Percentiles rank a stretch among this genome's conserved stretches.
Conservation (phyloP, 306 rosid species). For the Pterocarpus macrocarpus region DNA sequence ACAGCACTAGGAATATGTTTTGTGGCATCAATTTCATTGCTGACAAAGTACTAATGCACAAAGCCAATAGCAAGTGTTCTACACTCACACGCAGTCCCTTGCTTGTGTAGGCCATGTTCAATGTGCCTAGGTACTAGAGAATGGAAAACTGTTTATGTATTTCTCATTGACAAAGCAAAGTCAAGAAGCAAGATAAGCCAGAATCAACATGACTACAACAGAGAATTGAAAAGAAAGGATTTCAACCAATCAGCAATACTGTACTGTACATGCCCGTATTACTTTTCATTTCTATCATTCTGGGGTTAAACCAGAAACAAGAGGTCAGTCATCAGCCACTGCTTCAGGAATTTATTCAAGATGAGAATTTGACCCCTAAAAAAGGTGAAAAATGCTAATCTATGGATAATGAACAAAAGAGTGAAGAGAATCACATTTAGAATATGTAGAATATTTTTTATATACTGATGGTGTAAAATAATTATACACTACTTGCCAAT, state of each 20-base stretch:
- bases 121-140: constrained; percentile 1
- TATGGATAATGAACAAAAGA: background rate
- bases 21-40: constrained; percentile 43
- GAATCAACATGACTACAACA: constrained; percentile 26
- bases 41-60: constrained; percentile 23
- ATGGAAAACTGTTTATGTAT: background rate
- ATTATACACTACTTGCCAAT: no score
- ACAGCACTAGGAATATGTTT: constrained; percentile 25
- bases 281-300: background rate
- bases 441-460: background rate
- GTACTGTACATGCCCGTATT: constrained; percentile 3
- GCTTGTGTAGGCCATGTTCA: background rate
- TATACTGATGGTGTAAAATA: no score
- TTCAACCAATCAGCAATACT: background rate
- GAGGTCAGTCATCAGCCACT: constrained; percentile 33
- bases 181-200: constrained; percentile 45
- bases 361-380: constrained; percentile 27
- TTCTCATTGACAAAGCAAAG: constrained; percentile 29
- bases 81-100: background rate
- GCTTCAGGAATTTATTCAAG: constrained; percentile 20
- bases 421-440: constrained; percentile 13
- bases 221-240: constrained; percentile 26
- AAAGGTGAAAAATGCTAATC: constrained; percentile 21
- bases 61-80: constrained; percentile 9
- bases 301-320: constrained; percentile 17